Conservation (phyloP, 1,284 basidiomycete species). For the Malassezia furfur region DNA sequence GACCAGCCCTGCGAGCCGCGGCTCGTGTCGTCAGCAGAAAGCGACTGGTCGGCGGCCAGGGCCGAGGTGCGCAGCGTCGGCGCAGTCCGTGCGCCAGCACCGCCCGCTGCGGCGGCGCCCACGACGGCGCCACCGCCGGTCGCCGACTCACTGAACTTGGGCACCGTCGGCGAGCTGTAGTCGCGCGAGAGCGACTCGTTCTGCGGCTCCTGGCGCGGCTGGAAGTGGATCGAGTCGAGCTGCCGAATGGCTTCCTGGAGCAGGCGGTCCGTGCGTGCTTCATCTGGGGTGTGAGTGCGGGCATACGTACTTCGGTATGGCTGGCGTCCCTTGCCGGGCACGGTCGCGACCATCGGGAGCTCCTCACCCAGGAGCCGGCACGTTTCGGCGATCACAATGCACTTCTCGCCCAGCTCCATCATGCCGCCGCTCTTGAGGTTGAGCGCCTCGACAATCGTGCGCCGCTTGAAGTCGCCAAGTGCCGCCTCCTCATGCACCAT, state of each 20-base stretch:
- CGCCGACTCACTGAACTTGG: background rate
- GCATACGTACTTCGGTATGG: constrained; percentile 53
- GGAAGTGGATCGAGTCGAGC: constrained; percentile 16
- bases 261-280: constrained; percentile 17
- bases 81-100: background rate
- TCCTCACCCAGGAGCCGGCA: constrained; percentile 72
- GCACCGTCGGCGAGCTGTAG: constrained; percentile 7
- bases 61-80: background rate
- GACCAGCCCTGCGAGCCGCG: constrained; percentile 17
- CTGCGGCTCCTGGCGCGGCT: constrained; percentile 10
- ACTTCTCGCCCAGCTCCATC: constrained; percentile 75
- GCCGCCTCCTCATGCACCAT: constrained; percentile 74
- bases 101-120: background rate
- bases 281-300: background rate
- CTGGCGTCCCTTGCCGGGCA: constrained; percentile 67
- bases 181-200: background rate
- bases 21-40: constrained; percentile 2
- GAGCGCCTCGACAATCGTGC: constrained; percentile 62
- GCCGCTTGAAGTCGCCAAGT: constrained; percentile 74
- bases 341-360: constrained; percentile 68
- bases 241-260: constrained; percentile 17
- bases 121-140: background rate
- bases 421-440: constrained; percentile 79
- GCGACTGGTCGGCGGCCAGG: background rate
- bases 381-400: constrained; percentile 70